Conservation (phyloP, 2,329 filamentous ascomycete species). For the Whalleya microplaca region DNA sequence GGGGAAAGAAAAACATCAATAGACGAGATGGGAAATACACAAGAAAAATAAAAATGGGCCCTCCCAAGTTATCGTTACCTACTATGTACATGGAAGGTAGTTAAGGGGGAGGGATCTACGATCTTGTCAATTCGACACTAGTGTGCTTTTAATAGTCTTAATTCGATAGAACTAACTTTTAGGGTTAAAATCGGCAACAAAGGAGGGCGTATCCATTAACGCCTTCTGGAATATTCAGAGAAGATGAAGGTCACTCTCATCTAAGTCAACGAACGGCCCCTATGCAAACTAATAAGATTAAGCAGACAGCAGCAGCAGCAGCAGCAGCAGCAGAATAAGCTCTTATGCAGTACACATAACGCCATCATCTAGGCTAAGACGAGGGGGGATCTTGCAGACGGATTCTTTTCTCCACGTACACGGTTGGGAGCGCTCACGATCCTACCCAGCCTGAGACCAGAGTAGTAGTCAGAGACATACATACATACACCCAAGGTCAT, state of each 20-base stretch:
- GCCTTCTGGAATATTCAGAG: no score
- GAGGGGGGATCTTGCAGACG: slow-evolving; percentile 15
- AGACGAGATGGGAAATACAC: neutral
- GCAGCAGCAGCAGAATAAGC: no score
- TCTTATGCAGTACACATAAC: slow-evolving; percentile 11
- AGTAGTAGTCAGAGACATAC: slow-evolving; percentile 25
- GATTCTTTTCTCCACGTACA: slow-evolving; percentile 15
- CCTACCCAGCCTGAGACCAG: slow-evolving; percentile 27
- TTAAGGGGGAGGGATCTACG: neutral
- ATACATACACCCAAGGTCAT: slow-evolving; percentile 22
- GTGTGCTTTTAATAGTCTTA: neutral
- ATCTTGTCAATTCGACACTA: neutral
- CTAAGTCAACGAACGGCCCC: no score
- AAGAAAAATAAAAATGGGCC: slow-evolving; percentile 17
- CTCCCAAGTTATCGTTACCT: neutral
- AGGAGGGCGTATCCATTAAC: no score
- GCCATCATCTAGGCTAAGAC: slow-evolving; percentile 21
- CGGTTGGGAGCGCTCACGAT: slow-evolving; percentile 24
- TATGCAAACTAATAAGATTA: no score
- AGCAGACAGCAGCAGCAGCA: no score
- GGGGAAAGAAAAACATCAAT: slow-evolving; percentile 12
- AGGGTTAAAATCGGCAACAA: no score
- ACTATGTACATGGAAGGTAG: neutral
- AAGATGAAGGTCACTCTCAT: no score
- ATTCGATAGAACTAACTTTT: no score